phyloP scores from a whole-genome alignment of 2,329 filamentous ascomycete genomes.

The Claviceps capensis region DNA sequence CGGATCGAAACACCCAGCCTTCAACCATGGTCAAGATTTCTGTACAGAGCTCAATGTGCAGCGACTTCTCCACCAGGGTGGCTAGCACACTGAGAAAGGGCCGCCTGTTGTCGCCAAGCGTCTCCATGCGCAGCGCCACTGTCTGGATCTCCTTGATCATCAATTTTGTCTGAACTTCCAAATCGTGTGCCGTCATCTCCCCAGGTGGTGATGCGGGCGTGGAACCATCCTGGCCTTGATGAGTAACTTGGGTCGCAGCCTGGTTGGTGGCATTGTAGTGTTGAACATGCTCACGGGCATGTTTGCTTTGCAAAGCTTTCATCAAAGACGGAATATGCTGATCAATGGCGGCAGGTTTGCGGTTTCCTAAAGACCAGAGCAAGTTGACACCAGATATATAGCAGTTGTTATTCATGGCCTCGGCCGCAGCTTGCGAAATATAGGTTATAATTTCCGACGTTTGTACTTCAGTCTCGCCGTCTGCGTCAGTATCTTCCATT shows the following conservation, averaged over 20 bases:
- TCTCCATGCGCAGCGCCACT: slow-evolving; percentile 82
- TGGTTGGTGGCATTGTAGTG: slow-evolving; percentile 50
- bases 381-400: slow-evolving; percentile 86
- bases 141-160: slow-evolving; percentile 95
- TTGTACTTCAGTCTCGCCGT: slow-evolving; percentile 67
- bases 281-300: slow-evolving; percentile 85
- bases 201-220: slow-evolving; percentile 32
- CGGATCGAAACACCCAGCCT: slow-evolving; percentile 88
- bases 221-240: slow-evolving; percentile 37
- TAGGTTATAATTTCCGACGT: slow-evolving; percentile 80
- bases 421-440: slow-evolving; percentile 73
- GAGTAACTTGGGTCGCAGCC: slow-evolving; percentile 25
- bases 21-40: slow-evolving; percentile 93
- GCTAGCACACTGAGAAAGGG: slow-evolving; percentile 93
- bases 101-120: slow-evolving; percentile 75
- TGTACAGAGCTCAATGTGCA: slow-evolving; percentile 73
- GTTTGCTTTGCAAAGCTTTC: slow-evolving; percentile 83
- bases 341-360: slow-evolving; percentile 78
- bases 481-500: slow-evolving; percentile 68
- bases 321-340: slow-evolving; percentile 77
- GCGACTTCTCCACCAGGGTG: slow-evolving; percentile 87
- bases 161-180: slow-evolving; percentile 77
- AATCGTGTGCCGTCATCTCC: slow-evolving; percentile 59
- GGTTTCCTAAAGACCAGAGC: slow-evolving; percentile 78
- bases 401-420: slow-evolving; percentile 67